Base-by-base conservation (phyloP, 2,329 filamentous ascomycete species). In the Aspergillus eucalypticola region DNA sequence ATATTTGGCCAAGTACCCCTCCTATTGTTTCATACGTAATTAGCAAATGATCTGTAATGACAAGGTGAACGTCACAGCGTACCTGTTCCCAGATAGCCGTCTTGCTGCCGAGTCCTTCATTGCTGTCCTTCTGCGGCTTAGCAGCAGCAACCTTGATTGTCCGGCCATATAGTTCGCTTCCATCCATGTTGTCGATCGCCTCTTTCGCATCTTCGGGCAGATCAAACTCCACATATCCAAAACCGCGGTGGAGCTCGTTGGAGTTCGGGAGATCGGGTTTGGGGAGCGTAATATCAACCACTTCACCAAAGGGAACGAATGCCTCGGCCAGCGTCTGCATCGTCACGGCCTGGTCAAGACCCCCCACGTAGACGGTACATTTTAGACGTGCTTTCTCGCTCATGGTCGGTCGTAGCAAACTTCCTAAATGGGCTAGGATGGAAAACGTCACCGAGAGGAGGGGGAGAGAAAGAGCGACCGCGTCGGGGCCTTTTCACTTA, bases 181-280 rank as follows among this genome's bases (percentile, higher is more conserved):
- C 92, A 74, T 99, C 92, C 94, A 99, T 98, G 74, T 99, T 99
- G 82, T 98, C 92, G 75, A 99, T 96, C 54, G 95, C 95, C 78
- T 98, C 94, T 71, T 88, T 88, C 27, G 93, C 94, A 77, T 99
- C 95, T 59, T 89, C 86, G 11, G 87, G 84, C 59, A 92, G 85
- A 70, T 97, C 92, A 72, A 91, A 99, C 73, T 99, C 95, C 54
- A 99, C 91, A 74, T 99, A 98, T 60, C 93, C 95, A 76, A 98
- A 99, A 0, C 96, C 95, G 55, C 93, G 85, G 75, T 99, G 95
- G 29, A 87, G 81, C 42, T 96, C 91, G 51, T 84, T 87, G 6
- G 90, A 87, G 64, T 91, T 92, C 65, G 90, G 89, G 63, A 88
- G 82, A 73, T 96, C 93, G 59, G 92, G 90, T 76, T 95, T 96